Evolutionary conservation across 2,329 filamentous ascomycete species (phyloP).

Genomic region (Bipolaris gigantea): DNA sequence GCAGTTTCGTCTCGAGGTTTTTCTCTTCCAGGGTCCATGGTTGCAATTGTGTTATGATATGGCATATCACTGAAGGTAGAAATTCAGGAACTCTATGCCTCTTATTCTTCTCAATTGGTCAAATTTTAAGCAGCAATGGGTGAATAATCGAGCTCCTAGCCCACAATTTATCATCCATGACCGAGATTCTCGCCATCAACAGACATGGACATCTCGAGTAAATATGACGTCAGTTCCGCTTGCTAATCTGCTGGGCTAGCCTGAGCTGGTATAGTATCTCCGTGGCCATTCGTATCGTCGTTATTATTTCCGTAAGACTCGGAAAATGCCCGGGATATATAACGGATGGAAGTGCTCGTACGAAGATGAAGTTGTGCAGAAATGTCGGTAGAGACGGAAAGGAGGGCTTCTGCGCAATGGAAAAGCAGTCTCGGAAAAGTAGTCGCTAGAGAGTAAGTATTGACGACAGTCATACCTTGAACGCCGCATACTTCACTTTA

Average conservation of each 20-base stretch:
- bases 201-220: conserved; percentile 1
- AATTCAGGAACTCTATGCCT: not conserved
- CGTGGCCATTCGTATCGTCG: not conserved
- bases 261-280: not conserved
- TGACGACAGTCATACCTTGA: no score
- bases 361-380: not conserved
- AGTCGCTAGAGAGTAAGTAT: no score
- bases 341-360: not conserved
- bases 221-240: conserved; percentile 3
- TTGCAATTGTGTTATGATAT: not conserved
- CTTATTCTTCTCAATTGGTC: not conserved
- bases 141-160: not conserved
- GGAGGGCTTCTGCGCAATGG: not conserved
- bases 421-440: not conserved
- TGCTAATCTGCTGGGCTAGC: not conserved
- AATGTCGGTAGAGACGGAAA: not conserved
- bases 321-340: not conserved
- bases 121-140: not conserved
- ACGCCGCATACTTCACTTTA: not conserved
- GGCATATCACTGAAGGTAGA: not conserved
- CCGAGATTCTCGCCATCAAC: not conserved
- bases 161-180: not conserved
- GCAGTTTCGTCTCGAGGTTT: not conserved
- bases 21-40: conserved; percentile 1
- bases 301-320: conserved; percentile 4